A percentile compares a stretch with the other conserved stretches of the same genome.
Evolutionary conservation across 2,329 filamentous ascomycete species (phyloP).

Genomic region (Endocalyx cinctus): DNA sequence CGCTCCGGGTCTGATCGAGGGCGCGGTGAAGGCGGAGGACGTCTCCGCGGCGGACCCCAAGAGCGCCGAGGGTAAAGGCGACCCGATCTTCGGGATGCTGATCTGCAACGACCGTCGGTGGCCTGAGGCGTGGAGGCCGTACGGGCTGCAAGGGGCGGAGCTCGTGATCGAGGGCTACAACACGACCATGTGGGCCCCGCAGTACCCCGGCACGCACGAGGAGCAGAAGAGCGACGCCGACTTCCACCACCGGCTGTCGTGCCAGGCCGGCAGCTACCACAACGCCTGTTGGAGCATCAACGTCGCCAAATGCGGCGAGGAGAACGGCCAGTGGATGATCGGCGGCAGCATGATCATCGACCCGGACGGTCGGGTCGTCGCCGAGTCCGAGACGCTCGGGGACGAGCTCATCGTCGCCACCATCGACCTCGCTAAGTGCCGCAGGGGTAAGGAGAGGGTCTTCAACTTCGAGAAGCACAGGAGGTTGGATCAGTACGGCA

Average conservation of each 20-base stretch:
- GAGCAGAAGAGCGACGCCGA: slow-evolving; percentile 43
- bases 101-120: slow-evolving; percentile 53
- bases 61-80: slow-evolving; percentile 31
- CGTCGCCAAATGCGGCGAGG: slow-evolving; percentile 44
- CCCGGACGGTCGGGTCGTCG: slow-evolving; percentile 45
- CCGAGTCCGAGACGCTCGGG: slow-evolving; percentile 40
- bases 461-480: slow-evolving; percentile 42
- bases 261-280: slow-evolving; percentile 49
- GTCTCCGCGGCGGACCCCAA: slow-evolving; percentile 7
- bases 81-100: slow-evolving; percentile 51
- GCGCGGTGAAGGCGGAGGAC: slow-evolving; percentile 29
- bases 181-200: slow-evolving; percentile 42
- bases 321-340: slow-evolving; percentile 45
- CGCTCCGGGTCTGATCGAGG: slow-evolving; percentile 38
- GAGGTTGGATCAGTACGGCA: slow-evolving; percentile 37
- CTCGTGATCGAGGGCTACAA: slow-evolving; percentile 40
- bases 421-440: slow-evolving; percentile 43
- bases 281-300: slow-evolving; percentile 48
- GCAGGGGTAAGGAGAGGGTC: slow-evolving; percentile 41
- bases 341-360: slow-evolving; percentile 43
- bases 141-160: slow-evolving; percentile 39
- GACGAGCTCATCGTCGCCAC: slow-evolving; percentile 49
- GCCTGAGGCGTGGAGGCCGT: slow-evolving; percentile 48
- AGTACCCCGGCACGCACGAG: slow-evolving; percentile 32
- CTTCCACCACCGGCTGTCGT: slow-evolving; percentile 47